A percentile compares a stretch with the other conserved stretches of the same genome.
Conservation (phyloP, 192 early-diverging fungal species). For the Glomus cerebriforme region DNA sequence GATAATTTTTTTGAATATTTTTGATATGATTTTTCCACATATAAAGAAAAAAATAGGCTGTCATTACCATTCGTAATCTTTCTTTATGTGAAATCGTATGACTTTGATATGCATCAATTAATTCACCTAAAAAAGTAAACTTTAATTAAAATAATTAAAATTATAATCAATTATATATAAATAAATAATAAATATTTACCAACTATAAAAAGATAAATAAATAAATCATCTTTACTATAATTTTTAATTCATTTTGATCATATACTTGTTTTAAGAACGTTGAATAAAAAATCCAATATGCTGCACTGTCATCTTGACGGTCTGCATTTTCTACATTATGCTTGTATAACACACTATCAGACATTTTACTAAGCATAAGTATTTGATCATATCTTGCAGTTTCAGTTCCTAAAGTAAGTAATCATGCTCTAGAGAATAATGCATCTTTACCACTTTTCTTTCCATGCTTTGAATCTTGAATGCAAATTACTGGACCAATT, state of each 20-base stretch:
- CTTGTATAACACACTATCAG: background rate
- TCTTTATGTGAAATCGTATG: background rate
- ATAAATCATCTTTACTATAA: background rate
- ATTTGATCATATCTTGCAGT: too few relatives aligned
- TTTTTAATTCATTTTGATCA: background rate
- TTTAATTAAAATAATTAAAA: too few relatives aligned
- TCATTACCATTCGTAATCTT: background rate
- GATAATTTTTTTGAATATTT: background rate
- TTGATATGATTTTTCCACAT: too few relatives aligned
- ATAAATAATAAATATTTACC: background rate
- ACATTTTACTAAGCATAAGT: background rate
- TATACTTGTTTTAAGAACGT: background rate
- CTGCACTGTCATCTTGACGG: background rate
- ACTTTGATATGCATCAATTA: constrained; percentile 4
- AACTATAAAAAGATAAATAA: too few relatives aligned
- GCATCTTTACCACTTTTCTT: background rate
- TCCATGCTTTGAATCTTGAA: background rate
- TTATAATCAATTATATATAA: too few relatives aligned
- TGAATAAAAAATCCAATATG: background rate
- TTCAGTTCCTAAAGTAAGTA: background rate
- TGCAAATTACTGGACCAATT: background rate
- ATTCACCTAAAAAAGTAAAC: background rate
- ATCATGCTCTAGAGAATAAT: background rate
- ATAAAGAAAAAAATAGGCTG: background rate
- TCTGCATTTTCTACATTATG: background rate